A percentile compares a stretch with the other conserved stretches of the same genome.
Evolutionary conservation across 2,329 filamentous ascomycete genomes (phyloP).

Genomic region (Didymella arachidicola): DNA sequence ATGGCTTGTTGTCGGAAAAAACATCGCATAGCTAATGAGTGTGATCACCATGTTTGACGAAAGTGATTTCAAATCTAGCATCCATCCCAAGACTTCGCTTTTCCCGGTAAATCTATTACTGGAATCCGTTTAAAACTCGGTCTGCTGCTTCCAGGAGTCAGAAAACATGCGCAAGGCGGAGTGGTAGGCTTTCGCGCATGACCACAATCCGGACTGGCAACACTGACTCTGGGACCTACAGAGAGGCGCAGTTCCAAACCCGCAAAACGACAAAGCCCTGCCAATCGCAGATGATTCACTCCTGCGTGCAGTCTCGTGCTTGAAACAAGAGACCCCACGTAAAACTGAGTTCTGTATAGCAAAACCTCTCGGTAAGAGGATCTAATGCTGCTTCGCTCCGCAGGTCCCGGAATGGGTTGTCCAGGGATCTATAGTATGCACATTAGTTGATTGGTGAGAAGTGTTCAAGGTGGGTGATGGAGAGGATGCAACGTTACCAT

Average conservation of each 20-base stretch:
- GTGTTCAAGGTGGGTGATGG: not conserved
- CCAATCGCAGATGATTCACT: not conserved
- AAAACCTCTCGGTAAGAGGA: not conserved
- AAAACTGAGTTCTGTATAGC: not conserved
- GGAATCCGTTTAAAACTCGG: not conserved
- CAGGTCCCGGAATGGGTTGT: not conserved
- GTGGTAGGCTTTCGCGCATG: not conserved
- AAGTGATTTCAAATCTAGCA: not conserved
- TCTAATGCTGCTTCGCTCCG: not conserved
- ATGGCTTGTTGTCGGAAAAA: not conserved
- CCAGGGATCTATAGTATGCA: not conserved
- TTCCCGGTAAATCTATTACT: not conserved
- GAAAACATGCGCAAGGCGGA: not conserved
- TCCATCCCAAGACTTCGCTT: not conserved
- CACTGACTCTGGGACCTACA: not conserved
- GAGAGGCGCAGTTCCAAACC: not conserved
- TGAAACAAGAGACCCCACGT: not conserved
- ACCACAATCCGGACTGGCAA: not conserved
- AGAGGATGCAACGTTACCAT: not conserved
- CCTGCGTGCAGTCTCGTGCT: not conserved
- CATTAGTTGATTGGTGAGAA: not conserved
- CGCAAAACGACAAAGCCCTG: not conserved
- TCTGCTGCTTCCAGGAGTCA: not conserved
- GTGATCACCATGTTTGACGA: not conserved
- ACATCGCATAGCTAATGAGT: not conserved